Conservation (phyloP, 2,329 filamentous ascomycete species). For the Cercospora sp. region DNA sequence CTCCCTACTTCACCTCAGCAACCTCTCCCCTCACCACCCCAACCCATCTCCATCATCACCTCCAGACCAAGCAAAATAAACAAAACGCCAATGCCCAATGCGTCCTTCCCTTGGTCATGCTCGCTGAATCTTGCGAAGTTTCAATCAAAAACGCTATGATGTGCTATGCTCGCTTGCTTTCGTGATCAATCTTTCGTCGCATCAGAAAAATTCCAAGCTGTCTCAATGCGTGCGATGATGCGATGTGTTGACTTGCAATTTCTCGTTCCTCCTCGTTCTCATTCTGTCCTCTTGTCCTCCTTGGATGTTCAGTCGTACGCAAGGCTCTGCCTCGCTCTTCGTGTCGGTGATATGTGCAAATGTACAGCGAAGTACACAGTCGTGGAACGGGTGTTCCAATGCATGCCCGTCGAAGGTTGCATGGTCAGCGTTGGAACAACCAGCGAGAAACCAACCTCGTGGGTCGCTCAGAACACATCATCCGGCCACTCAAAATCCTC, state of each 20-base stretch:
- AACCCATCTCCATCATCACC: too few relatives aligned
- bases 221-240: too few relatives aligned
- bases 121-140: not conserved
- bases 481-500: conserved; percentile 20
- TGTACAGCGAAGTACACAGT: not conserved
- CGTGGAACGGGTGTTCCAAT: not conserved
- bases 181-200: not conserved
- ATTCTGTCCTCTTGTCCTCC: not conserved
- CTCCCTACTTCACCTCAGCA: too few relatives aligned
- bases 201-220: too few relatives aligned
- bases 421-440: not conserved
- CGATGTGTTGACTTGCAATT: not conserved
- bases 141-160: not conserved
- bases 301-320: not conserved
- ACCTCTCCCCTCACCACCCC: too few relatives aligned
- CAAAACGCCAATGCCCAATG: not conserved
- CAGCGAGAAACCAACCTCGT: not conserved
- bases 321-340: not conserved
- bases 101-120: not conserved
- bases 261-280: not conserved
- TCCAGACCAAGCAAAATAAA: too few relatives aligned
- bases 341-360: not conserved
- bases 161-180: not conserved
- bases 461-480: conserved; percentile 15
- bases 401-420: not conserved